phyloP scores from a whole-genome alignment of 495 filamentous ascomycete genomes.

The Lophiotrema nucula region DNA sequence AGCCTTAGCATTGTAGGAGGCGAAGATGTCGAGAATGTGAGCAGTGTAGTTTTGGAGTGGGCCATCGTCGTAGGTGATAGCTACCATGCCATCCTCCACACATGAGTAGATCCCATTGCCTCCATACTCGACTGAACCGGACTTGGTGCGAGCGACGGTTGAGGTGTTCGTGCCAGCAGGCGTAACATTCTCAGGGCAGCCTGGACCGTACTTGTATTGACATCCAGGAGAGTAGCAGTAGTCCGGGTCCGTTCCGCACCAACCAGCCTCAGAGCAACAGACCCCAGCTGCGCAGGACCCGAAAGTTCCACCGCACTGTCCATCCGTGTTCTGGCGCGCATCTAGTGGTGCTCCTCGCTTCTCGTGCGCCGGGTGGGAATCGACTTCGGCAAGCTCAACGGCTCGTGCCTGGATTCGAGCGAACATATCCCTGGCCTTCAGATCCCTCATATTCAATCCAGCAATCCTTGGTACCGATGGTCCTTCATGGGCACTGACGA shows the following conservation, averaged over 20 bases:
- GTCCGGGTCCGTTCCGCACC: background rate
- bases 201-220: constrained; percentile 30
- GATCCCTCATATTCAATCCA: constrained; percentile 21
- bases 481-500: constrained; percentile 25
- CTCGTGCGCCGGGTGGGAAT: background rate
- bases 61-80: constrained; percentile 78
- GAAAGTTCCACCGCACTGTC: constrained; percentile 26
- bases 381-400: background rate
- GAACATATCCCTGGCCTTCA: constrained; percentile 24
- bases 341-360: constrained; percentile 7
- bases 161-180: constrained; percentile 31
- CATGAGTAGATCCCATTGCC: constrained; percentile 64
- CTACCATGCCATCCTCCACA: constrained; percentile 46
- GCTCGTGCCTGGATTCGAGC: constrained; percentile 9
- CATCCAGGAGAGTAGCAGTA: constrained; percentile 22
- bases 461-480: constrained; percentile 13
- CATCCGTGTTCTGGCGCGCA: constrained; percentile 22
- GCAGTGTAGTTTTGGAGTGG: constrained; percentile 63
- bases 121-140: constrained; percentile 27
- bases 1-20: constrained; percentile 63
- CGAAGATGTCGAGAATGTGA: constrained; percentile 67
- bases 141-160: constrained; percentile 23
- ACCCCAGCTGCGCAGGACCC: constrained; percentile 27
- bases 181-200: constrained; percentile 29
- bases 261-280: constrained; percentile 30